A percentile compares a stretch with the other conserved stretches of the same genome.
phyloP scores from a whole-genome alignment of 805 yeast genomes.

The Kodamaea restingae region DNA sequence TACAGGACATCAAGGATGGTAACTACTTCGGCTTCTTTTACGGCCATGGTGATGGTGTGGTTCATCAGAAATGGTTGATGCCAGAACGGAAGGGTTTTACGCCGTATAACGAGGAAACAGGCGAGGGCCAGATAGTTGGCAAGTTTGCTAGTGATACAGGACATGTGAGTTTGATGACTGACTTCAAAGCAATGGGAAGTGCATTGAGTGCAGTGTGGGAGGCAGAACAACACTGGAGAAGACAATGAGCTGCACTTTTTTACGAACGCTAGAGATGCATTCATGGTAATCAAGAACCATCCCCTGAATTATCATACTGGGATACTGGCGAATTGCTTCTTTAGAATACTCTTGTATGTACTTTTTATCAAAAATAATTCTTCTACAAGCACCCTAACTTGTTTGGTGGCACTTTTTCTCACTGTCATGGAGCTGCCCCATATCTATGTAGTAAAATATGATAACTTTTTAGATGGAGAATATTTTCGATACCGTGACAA shows the following conservation, averaged over 20 bases:
- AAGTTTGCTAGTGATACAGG: conserved; percentile 63
- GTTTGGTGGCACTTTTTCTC: too few species aligned
- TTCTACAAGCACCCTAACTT: too few species aligned
- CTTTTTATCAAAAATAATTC: too few species aligned
- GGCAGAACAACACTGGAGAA: conserved; percentile 48
- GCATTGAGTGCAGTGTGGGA: conserved; percentile 63
- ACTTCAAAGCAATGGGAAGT: conserved; percentile 63
- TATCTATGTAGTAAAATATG: too few species aligned
- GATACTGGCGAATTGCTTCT: too few species aligned
- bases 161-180: conserved; percentile 78
- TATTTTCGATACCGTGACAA: too few species aligned
- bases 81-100: conserved; percentile 69
- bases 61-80: conserved; percentile 75
- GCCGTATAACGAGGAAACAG: conserved; percentile 24
- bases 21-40: conserved; percentile 72
- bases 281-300: too few species aligned
- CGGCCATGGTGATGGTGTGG: conserved; percentile 94
- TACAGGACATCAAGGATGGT: conserved; percentile 63
- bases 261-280: not conserved
- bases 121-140: conserved; percentile 55
- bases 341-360: too few species aligned
- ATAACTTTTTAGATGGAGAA: too few species aligned
- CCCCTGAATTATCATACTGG: too few species aligned
- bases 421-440: too few species aligned
- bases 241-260: not conserved